These are phyloP conservation scores for Aspergillus bertholletiae DNA, from an alignment of 495 filamentous ascomycete species.

Conservation along the genomic window DNA sequence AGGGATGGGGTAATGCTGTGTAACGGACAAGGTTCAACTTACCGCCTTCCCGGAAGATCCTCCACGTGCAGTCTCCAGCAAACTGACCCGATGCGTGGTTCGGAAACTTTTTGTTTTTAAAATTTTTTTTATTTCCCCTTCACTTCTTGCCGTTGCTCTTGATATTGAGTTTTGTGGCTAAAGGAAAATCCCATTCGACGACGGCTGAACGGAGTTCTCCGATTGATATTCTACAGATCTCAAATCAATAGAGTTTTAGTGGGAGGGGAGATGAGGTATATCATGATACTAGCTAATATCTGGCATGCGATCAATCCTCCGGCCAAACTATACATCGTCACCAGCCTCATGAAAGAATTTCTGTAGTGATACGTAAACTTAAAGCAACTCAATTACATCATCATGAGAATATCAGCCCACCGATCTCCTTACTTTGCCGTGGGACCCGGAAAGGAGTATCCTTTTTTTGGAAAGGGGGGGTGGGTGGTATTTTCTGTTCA, in stretches of 20 bases:
- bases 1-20: neutral
- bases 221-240: neutral
- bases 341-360: neutral
- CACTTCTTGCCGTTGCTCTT: neutral
- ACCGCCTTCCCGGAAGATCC: constrained; percentile 20
- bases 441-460: no score
- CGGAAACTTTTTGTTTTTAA: constrained; percentile 6
- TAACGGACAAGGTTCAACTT: constrained; percentile 10
- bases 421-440: neutral
- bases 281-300: no score
- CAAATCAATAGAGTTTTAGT: no score
- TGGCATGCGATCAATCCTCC: no score
- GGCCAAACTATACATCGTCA: neutral
- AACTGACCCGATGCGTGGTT: neutral
- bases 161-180: neutral
- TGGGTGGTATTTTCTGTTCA: no score
- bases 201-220: neutral
- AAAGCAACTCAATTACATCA: neutral
- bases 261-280: no score
- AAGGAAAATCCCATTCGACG: neutral
- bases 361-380: neutral
- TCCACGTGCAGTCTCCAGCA: constrained; percentile 15
- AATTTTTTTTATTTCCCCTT: no score
- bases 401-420: neutral
- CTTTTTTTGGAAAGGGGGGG: no score